phyloP scores from a whole-genome alignment of 2,329 filamentous ascomycete genomes.

The Cladosporium velox region DNA sequence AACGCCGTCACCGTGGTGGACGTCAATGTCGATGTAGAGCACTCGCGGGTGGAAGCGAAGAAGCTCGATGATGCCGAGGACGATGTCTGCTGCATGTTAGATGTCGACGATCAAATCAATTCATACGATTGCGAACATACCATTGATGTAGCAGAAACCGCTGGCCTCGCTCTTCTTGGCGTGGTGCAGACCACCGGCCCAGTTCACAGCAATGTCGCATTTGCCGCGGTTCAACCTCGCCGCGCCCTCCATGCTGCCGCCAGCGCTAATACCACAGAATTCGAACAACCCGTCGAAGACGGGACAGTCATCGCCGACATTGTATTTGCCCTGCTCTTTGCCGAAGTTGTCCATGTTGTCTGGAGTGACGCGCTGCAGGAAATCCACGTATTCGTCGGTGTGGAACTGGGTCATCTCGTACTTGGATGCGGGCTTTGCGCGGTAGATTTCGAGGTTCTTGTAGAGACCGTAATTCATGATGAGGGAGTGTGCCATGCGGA shows the following conservation, averaged over 20 bases:
- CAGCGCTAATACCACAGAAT: conserved; percentile 70
- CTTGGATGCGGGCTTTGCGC: conserved; percentile 54
- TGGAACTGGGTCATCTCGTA: conserved; percentile 75
- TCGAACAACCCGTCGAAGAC: conserved; percentile 72
- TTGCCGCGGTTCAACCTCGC: conserved; percentile 68
- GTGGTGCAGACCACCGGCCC: conserved; percentile 52
- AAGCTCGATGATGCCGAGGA: conserved; percentile 66
- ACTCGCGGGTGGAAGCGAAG: conserved; percentile 65
- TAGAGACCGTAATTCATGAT: conserved; percentile 75
- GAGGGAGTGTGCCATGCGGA: conserved; percentile 65
- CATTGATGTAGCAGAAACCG: conserved; percentile 53
- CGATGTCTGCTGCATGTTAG: conserved; percentile 55
- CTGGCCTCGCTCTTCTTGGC: conserved; percentile 52
- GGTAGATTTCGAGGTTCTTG: conserved; percentile 71
- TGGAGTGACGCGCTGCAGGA: conserved; percentile 83
- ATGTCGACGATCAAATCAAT: not conserved
- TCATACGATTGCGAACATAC: conserved; percentile 31
- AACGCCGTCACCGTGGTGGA: conserved; percentile 68
- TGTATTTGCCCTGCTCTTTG: conserved; percentile 82
- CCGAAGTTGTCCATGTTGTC: conserved; percentile 97
- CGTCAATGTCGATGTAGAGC: conserved; percentile 68
- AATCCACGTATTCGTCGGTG: conserved; percentile 72
- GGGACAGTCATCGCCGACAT: conserved; percentile 64
- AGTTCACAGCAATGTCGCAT: conserved; percentile 65
- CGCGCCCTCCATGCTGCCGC: conserved; percentile 70